phyloP scores from a whole-genome alignment of 495 filamentous ascomycete species.

The Daldinia loculata region DNA sequence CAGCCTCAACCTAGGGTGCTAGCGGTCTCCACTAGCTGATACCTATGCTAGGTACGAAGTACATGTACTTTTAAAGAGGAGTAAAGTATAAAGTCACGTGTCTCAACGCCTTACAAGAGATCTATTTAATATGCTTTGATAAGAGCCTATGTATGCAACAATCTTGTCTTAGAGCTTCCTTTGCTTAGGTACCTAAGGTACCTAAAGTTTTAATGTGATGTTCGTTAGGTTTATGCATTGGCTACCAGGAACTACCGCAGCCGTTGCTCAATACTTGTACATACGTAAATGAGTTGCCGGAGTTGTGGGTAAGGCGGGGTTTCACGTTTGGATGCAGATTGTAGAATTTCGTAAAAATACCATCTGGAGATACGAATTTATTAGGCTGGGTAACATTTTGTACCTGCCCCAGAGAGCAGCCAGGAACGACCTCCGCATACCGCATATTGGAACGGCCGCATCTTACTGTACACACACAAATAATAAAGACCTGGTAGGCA shows the following conservation, averaged over 20 bases:
- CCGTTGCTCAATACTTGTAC: no score
- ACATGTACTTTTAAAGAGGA: neutral
- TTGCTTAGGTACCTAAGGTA: no score
- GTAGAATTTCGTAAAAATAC: neutral
- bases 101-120: neutral
- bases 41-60: neutral
- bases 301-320: neutral
- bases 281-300: neutral
- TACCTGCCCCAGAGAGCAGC: neutral
- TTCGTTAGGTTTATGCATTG: neutral
- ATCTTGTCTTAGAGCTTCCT: neutral
- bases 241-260: neutral
- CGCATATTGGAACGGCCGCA: slow-evolving; percentile 1
- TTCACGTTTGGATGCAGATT: neutral
- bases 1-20: neutral
- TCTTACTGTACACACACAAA: neutral
- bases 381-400: neutral
- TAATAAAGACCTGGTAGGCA: neutral
- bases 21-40: neutral
- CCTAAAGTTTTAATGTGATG: neutral
- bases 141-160: no score
- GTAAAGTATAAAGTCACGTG: neutral
- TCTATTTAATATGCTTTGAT: no score
- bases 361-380: slow-evolving; percentile 1
- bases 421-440: neutral